Conservation (phyloP, 2,329 filamentous ascomycete species). For the Penicillium sp. region DNA sequence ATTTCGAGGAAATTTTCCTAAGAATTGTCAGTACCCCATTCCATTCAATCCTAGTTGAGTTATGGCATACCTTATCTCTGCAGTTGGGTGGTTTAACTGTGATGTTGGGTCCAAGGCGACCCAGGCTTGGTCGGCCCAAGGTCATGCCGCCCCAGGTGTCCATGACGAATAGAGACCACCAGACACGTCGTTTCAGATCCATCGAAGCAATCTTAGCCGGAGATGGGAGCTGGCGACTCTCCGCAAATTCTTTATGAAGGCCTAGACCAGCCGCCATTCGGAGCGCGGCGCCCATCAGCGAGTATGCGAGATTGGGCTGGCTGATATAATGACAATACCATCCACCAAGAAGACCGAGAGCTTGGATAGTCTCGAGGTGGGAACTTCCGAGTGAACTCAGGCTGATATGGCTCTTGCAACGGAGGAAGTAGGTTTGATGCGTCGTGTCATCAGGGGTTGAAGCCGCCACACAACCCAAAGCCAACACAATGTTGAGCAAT, state of each 20-base stretch:
- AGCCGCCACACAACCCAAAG: constrained; percentile 72
- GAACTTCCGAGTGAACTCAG: constrained; percentile 71
- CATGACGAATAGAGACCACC: constrained; percentile 76
- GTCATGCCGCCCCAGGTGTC: constrained; percentile 76
- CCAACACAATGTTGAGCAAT: constrained; percentile 75
- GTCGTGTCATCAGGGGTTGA: constrained; percentile 65
- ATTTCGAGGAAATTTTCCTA: constrained; percentile 66
- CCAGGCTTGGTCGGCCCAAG: constrained; percentile 71
- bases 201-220: constrained; percentile 55
- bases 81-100: constrained; percentile 67
- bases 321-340: constrained; percentile 81
- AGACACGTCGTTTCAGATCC: constrained; percentile 69
- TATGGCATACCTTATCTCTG: constrained; percentile 36
- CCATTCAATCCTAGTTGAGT: constrained; percentile 38
- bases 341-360: constrained; percentile 71
- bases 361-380: constrained; percentile 74
- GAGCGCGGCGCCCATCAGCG: constrained; percentile 71
- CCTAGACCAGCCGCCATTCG: constrained; percentile 76
- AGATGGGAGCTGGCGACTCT: constrained; percentile 48
- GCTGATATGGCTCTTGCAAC: constrained; percentile 68
- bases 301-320: constrained; percentile 75
- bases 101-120: constrained; percentile 69
- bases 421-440: constrained; percentile 71
- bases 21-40: constrained; percentile 22
- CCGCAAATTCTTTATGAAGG: constrained; percentile 67